A percentile compares a stretch with the other conserved stretches of the same genome.
Conservation (phyloP, 2,329 filamentous ascomycete species). For the Aureobasidium uvarum region DNA sequence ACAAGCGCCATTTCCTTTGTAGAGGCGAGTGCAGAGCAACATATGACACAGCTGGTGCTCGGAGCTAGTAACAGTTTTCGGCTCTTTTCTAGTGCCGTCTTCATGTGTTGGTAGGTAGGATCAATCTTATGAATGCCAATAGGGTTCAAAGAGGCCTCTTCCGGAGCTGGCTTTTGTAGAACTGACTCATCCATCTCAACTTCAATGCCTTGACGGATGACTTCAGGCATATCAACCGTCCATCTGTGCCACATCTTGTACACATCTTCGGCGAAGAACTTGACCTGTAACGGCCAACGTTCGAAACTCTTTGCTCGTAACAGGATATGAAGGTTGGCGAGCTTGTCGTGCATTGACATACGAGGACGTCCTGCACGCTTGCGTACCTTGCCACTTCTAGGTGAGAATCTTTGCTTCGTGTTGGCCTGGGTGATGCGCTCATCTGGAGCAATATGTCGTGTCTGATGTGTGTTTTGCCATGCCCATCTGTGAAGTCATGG, state of each 20-base stretch:
- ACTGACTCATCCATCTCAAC: conserved; percentile 30
- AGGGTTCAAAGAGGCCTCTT: background rate
- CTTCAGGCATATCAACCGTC: conserved; percentile 51
- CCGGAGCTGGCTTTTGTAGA: background rate
- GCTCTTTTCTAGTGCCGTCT: conserved; percentile 54
- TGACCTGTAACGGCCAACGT: conserved; percentile 76
- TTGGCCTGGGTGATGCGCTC: conserved; percentile 57
- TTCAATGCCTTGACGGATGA: conserved; percentile 49
- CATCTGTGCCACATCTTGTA: conserved; percentile 65
- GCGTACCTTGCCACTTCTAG: conserved; percentile 42
- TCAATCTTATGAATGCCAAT: conserved; percentile 49
- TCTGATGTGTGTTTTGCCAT: conserved; percentile 79
- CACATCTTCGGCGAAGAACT: conserved; percentile 73
- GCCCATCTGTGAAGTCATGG: conserved; percentile 66
- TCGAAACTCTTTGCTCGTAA: conserved; percentile 75
- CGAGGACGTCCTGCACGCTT: conserved; percentile 57
- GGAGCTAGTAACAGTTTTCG: conserved; percentile 43
- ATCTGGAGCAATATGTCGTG: conserved; percentile 69
- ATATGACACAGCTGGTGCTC: conserved; percentile 51
- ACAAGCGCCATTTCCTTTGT: conserved; percentile 48
- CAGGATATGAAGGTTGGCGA: conserved; percentile 79
- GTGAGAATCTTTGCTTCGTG: conserved; percentile 38
- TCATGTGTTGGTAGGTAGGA: conserved; percentile 53
- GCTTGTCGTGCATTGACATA: conserved; percentile 62
- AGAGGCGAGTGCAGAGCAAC: conserved; percentile 43